phyloP scores from a whole-genome alignment of 1,139 yeast genomes.

The Hemisphaericaspora xylofermentans region DNA sequence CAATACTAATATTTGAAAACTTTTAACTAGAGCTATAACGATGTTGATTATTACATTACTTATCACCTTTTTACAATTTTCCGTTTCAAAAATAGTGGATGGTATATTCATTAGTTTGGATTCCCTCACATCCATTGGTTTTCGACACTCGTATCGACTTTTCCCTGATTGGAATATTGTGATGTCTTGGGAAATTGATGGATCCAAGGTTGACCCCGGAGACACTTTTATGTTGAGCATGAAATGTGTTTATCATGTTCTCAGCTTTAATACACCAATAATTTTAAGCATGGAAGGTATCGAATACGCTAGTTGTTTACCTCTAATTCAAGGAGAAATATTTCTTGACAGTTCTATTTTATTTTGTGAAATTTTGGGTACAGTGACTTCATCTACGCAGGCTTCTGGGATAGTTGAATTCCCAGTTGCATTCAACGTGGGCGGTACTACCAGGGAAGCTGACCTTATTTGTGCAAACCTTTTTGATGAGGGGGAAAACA shows the following conservation, averaged over 20 bases:
- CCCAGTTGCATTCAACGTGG: constrained; percentile 28
- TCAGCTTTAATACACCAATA: constrained; percentile 15
- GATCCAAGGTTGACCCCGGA: constrained; percentile 19
- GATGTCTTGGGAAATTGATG: constrained; percentile 24
- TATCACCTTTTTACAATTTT: not conserved
- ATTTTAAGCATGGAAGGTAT: constrained; percentile 24
- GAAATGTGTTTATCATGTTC: constrained; percentile 28
- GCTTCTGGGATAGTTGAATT: constrained; percentile 17
- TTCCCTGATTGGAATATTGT: constrained; percentile 26
- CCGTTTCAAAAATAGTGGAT: not conserved
- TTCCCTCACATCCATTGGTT: constrained; percentile 3
- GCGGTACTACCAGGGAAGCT: constrained; percentile 18
- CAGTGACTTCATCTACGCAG: constrained; percentile 4
- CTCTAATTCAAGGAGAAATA: constrained; percentile 21
- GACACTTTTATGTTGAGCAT: constrained; percentile 27
- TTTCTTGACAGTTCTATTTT: constrained; percentile 21
- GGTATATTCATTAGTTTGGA: constrained; percentile 11
- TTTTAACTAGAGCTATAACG: too few species aligned
- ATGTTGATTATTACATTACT: not conserved
- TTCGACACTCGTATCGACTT: constrained; percentile 11
- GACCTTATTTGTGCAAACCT: constrained; percentile 21
- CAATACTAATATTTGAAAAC: too few species aligned
- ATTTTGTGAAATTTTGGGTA: constrained; percentile 22
- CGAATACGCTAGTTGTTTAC: constrained; percentile 29
- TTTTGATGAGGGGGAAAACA: constrained; percentile 23